Evolutionary conservation across 441 rosid species (phyloP).

Genomic region (Euphorbia corollata): DNA sequence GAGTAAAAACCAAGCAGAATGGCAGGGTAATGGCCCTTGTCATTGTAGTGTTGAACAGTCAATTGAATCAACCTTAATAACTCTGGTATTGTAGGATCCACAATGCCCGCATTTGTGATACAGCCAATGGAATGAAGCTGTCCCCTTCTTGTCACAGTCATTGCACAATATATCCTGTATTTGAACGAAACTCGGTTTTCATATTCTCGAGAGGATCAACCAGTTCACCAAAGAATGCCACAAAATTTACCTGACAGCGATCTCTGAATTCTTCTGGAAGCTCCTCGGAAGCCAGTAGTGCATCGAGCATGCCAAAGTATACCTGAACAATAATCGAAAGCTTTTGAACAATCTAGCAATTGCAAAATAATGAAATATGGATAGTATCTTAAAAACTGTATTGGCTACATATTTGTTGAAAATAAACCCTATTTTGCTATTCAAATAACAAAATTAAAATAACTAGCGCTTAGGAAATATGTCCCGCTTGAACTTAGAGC

Average conservation of each 20-base stretch:
- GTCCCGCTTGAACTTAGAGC: neutral
- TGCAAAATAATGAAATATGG: neutral
- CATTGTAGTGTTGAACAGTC: conserved; percentile 33
- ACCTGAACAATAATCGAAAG: conserved; percentile 33
- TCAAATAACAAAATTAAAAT: neutral
- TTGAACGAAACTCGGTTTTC: neutral
- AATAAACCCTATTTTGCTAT: neutral
- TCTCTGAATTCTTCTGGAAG: conserved; percentile 69
- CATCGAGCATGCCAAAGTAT: conserved; percentile 79
- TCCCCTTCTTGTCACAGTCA: conserved; percentile 76
- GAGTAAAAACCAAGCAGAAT: no score
- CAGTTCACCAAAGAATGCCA: neutral
- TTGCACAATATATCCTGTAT: conserved; percentile 79
- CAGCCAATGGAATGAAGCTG: conserved; percentile 77
- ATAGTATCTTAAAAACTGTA: neutral
- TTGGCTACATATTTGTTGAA: neutral
- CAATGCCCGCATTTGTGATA: conserved; percentile 79
- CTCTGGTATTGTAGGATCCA: conserved; percentile 85
- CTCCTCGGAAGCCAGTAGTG: conserved; percentile 58
- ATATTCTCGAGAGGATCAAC: neutral
- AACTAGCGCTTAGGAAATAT: neutral
- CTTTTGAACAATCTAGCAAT: neutral
- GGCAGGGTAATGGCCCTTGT: neutral
- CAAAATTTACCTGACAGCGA: conserved; percentile 47
- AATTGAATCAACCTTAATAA: conserved; percentile 47